Base-by-base conservation (phyloP, 2,329 filamentous ascomycete genomes). In the Geosmithia putterillii region DNA sequence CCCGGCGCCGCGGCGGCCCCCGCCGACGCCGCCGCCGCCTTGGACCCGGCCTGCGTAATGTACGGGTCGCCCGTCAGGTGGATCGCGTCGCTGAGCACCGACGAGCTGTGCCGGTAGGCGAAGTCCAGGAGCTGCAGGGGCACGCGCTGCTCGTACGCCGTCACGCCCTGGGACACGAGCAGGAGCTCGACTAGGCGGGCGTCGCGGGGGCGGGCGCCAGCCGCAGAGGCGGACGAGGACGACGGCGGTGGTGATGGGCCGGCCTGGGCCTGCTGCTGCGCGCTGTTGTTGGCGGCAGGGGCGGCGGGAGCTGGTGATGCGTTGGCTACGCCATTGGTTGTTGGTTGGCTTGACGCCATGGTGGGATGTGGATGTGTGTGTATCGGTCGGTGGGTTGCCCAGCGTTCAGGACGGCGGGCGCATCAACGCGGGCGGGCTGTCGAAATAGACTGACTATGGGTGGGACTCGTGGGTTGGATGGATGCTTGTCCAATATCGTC, bases 111-210 rank as follows among this genome's bases (percentile, higher is more conserved):
- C 34, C 86, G 79, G 71, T 92, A 92, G 41, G 86, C 83, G 57
- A 90, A 90, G 66, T 92, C 86, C 58, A 92, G 79, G 41, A 92
- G 79, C 46, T 89, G 79, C 1, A 90, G 74, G 1, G 86, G 86
- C 1, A 92, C 85, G 54, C 86, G 84, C 59, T 83, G 77, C 60
- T 90, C 85, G 69, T 87, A 92, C 36, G 81, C 73, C 4, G 81
- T 80, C 9, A 90, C 84, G 55, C 85, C 85, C 54, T 88, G 81
- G 7, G 82, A 83, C 18, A 81, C 81, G 41, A 92, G 78, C 42
- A 92, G 75, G 17, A 89, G 76, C 64, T 90, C 85, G 53, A 92
- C 77, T 14, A 87, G 78, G 54, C 85, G 81, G 15, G 82, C 77
- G 60, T 92, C 86, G 63, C 85, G 83, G 1, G 86, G 86, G 4